Conservation (phyloP, 331 rosid genomes). For the Spiraea crenata region DNA sequence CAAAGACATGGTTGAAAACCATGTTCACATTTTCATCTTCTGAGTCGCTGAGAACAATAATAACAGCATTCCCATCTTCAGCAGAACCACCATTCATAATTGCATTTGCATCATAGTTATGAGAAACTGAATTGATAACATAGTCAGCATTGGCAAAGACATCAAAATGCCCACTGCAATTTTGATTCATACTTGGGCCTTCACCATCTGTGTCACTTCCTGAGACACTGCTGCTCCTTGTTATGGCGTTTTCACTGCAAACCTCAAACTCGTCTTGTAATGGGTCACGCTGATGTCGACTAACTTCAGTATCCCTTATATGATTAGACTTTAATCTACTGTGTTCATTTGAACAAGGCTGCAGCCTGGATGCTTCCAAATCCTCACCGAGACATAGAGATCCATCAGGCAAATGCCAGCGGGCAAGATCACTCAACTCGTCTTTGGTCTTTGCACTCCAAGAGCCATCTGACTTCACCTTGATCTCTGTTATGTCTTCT, state of each 20-base stretch:
- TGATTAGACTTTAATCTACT: background rate
- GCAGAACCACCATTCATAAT: constrained; percentile 11
- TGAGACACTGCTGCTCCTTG: constrained; percentile 23
- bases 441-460: constrained; percentile 24
- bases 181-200: constrained; percentile 1
- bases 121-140: constrained; percentile 16
- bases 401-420: constrained; percentile 26
- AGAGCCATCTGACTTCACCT: constrained; percentile 28
- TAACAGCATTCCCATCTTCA: background rate
- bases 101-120: constrained; percentile 1
- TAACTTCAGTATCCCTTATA: constrained; percentile 5
- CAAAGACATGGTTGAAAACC: background rate
- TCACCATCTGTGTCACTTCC: constrained; percentile 11
- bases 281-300: background rate
- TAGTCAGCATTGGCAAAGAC: constrained; percentile 1
- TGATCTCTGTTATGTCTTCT: constrained; percentile 28
- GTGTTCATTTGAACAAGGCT: constrained; percentile 4
- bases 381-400: constrained; percentile 12
- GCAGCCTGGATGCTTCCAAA: constrained; percentile 13
- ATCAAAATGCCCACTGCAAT: constrained; percentile 6
- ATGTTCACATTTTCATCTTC: constrained; percentile 24
- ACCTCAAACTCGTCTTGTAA: constrained; percentile 1
- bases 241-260: constrained; percentile 15
- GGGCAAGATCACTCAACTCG: constrained; percentile 21
- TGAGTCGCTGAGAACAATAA: constrained; percentile 25